Evolutionary conservation across 495 filamentous ascomycete species (phyloP), one percentile per base, ranked within the genome.

Genomic region (Penicillium lagena): DNA sequence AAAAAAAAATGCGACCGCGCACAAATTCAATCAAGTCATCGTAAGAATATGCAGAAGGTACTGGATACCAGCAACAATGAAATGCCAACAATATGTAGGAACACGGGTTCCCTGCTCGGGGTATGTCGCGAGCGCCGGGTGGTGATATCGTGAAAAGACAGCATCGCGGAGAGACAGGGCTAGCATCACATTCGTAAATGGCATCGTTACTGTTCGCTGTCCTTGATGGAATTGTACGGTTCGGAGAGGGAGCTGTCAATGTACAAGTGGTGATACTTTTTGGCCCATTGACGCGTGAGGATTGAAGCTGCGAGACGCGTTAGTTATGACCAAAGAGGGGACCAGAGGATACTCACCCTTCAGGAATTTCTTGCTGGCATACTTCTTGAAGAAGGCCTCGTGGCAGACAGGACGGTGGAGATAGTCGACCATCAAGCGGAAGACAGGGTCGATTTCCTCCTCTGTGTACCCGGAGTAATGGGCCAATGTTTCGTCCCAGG

Each of bases 311-410:
- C 3, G 22, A 14, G 14, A 13, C 17, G 1, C 17, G 50, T 68
- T 44, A 66, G 51, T 40, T 40, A 30, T 8, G 30, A 2, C 33
- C 10, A 42, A 35, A 29, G 17, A 15, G 11, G 13, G 35, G 9
- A 9, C 32, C 1, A 12, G 9, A 33, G 35, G 11, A 30, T 12
- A 49, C 67, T 59, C 79, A 90, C 93, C 91, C 72, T 96, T 96
- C 57, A 96, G 66, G 68, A 96, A 98, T 67, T 91, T 95, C 74
- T 96, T 97, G 78, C 89, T 93, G 12, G 94, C 93, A 59, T 98
- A 98, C 64, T 98, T 98, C 77, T 91, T 93, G 77, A 95, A 97
- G 78, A 98, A 97, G 12, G 94, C 93, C 64, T 96, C 89, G 54
- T 97, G 93, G 33, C 77, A 76, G 36, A 96, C 88, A 29, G 94